phyloP scores from a whole-genome alignment of 1,284 basidiomycete genomes.

The Paramarasmius palmivorus region DNA sequence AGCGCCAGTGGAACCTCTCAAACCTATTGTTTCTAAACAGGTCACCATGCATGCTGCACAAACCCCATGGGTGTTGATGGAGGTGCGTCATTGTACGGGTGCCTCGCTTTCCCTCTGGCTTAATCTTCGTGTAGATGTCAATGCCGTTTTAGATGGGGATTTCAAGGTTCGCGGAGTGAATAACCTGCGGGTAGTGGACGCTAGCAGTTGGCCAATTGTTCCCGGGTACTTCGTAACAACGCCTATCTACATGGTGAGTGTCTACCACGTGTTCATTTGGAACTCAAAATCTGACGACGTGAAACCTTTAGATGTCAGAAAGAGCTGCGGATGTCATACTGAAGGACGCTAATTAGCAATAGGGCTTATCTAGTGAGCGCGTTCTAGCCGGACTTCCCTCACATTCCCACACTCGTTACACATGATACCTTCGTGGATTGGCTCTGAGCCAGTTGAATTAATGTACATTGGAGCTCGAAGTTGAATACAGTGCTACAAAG shows the following conservation, averaged over 20 bases:
- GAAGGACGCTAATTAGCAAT: neutral
- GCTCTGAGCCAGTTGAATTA: too few species aligned
- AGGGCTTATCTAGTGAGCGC: too few species aligned
- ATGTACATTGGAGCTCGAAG: too few species aligned
- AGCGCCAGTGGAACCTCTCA: neutral
- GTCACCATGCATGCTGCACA: conserved; percentile 33
- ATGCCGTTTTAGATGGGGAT: conserved; percentile 30
- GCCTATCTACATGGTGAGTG: conserved; percentile 29
- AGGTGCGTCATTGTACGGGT: conserved; percentile 17
- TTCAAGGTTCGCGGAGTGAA: conserved; percentile 28
- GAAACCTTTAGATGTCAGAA: conserved; percentile 25
- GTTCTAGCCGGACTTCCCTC: too few species aligned
- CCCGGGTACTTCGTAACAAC: conserved; percentile 33
- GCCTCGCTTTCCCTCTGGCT: neutral
- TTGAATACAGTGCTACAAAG: too few species aligned
- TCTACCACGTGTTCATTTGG: neutral
- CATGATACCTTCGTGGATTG: too few species aligned
- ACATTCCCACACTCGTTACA: too few species aligned
- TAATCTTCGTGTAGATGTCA: conserved; percentile 19
- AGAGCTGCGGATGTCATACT: conserved; percentile 29
- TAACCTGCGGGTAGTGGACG: conserved; percentile 29
- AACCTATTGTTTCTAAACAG: conserved; percentile 15
- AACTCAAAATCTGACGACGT: neutral
- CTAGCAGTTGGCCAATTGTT: conserved; percentile 29
- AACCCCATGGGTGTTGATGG: conserved; percentile 28